phyloP scores from a whole-genome alignment of 441 rosid species.

The Bruguiera hainesii region DNA sequence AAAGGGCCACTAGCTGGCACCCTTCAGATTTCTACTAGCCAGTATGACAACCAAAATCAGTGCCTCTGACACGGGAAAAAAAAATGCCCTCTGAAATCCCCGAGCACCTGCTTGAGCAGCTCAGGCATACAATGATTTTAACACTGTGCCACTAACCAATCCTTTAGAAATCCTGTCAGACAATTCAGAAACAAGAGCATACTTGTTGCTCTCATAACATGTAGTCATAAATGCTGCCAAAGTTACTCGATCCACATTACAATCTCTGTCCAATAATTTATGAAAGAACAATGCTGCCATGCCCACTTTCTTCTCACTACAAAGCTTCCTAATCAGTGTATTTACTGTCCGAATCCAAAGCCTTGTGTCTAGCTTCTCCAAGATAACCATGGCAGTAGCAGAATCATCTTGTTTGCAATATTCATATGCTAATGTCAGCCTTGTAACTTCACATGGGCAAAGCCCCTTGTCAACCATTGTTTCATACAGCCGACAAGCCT shows the following conservation, averaged over 20 bases:
- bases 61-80: too few relatives aligned
- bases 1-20: too few relatives aligned
- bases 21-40: too few relatives aligned
- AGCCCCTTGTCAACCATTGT: conserved; percentile 69
- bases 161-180: conserved; percentile 52
- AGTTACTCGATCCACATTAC: conserved; percentile 54
- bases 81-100: too few relatives aligned
- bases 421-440: conserved; percentile 76
- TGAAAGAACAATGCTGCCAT: conserved; percentile 74
- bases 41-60: too few relatives aligned
- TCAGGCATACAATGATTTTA: too few relatives aligned
- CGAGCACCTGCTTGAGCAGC: too few relatives aligned
- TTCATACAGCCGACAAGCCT: conserved; percentile 62
- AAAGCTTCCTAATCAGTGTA: conserved; percentile 78
- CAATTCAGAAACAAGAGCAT: conserved; percentile 66
- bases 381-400: conserved; percentile 70
- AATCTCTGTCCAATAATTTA: conserved; percentile 58
- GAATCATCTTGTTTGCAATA: conserved; percentile 71
- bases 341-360: conserved; percentile 79
- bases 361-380: conserved; percentile 68
- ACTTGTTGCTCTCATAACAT: conserved; percentile 70
- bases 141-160: conserved; percentile 32
- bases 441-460: conserved; percentile 71
- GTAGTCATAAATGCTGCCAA: conserved; percentile 73
- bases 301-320: conserved; percentile 79